Evolutionary conservation across 306 rosid species (phyloP), one percentile per base, ranked within the genome.

Genomic region (Cucurbita moschata): DNA sequence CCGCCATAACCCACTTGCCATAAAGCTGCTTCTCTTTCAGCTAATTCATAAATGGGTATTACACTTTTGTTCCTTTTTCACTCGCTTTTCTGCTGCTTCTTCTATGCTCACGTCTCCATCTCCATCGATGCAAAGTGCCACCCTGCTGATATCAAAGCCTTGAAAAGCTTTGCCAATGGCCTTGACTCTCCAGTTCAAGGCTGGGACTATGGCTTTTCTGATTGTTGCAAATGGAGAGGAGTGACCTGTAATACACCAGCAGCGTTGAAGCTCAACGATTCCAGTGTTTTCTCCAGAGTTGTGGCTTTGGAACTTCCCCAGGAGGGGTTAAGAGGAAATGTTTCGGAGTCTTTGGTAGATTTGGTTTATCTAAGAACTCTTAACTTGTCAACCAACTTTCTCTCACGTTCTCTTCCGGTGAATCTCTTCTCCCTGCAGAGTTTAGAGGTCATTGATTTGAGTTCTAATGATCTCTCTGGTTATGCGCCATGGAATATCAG

Each of bases 181-280:
- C 54, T 66, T 19, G 4, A 9, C 54, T 10, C 72, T 5, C 39
- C 54, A 4, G 39, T 66, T 66, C 54, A 42, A 66, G 72, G 54
- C 21, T 66, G 72, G 72, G 72, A 44, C 15, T 5, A 5, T 66
- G n/a, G 54, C 18, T 50, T 4, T 19, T 16, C 66, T 57, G 55
- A 84, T 58, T 84, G 87, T 77, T 84, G 87, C 58, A 26, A 13
- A 23, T 84, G 85, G 87, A 43, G 35, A 63, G 87, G 85, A n/a
- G 35, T 84, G 40, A 74, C 77, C 50, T 84, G 87, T 56, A 18
- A 68, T 67, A 0, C 53, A 42, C 50, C 69, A 5, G 52, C 69
- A 5, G 53, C 53, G 1, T 43, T 26, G 35, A 44, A 19, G 37
- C 10, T 65, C 70, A 51, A 26, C 50, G 30, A 4, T 63, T 63